Base-by-base conservation (phyloP, 176 grass and related monocot genomes). In the Triticum monococcum region DNA sequence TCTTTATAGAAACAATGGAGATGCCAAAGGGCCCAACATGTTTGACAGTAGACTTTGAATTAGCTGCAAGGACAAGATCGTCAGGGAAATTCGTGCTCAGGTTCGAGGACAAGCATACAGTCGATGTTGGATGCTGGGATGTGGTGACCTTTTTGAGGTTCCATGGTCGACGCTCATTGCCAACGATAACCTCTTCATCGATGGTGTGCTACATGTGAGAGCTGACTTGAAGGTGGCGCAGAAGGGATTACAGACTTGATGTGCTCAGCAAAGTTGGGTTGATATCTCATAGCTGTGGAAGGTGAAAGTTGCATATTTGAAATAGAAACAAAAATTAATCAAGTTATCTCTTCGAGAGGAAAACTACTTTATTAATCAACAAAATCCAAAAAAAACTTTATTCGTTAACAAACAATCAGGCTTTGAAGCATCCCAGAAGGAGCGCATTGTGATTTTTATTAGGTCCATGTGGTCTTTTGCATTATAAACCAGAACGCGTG, bases 121-220 rank as follows among this genome's bases (percentile, higher is more conserved):
- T 79, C 2, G 88, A 82, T 22, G 93, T 92, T 38, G 90, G 90
- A 50, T 92, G 88, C 28, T 77, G 88, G 79, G 88, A 95, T 63
- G 60, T 3, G 3, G 3, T 63, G 60, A 63, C 74, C 85, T 92
- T 8, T 95, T 95, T 90, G 88, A 84, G 0, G 85, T 89, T 59
- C 88, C 88, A 20, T 95, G 93, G 93, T 81, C 91, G n/a, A 86
- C 80, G 0, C 92, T 92, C 71, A 89, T 95, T 89, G 93, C 93
- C 0, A 91, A 92, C 1, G 88, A 95, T 79, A 95, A 84, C 75
- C 88, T 87, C 79, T 95, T 95, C 59, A 92, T 95, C 4, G 77
- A 92, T 14, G 93, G 83, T 2, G 82, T 95, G 76, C 83, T 95
- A 73, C 88, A 89, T 74, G 86, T 95, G 88, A 92, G 86, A 86